phyloP scores from a whole-genome alignment of 2,329 filamentous ascomycete genomes.

The Sphaerostilbella broomeana region DNA sequence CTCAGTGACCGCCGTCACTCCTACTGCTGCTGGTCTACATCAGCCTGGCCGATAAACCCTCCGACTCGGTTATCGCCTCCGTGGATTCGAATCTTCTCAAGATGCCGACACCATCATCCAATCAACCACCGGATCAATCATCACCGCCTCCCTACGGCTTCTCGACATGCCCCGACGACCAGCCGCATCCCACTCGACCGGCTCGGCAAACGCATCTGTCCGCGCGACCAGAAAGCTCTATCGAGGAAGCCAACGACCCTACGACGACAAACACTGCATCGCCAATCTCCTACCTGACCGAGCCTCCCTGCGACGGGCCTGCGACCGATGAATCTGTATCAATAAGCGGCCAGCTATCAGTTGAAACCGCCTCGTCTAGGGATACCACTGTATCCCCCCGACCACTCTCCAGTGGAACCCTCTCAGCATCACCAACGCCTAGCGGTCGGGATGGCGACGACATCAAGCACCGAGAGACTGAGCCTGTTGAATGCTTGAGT shows the following conservation, averaged over 20 bases:
- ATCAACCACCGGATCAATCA: constrained; percentile 32
- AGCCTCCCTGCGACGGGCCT: constrained; percentile 17
- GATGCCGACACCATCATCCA: constrained; percentile 43
- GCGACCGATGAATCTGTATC: constrained; percentile 21
- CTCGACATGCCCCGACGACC: constrained; percentile 39
- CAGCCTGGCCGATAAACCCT: constrained; percentile 1
- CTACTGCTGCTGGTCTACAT: not conserved
- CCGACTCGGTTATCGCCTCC: not conserved
- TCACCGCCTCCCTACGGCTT: constrained; percentile 33
- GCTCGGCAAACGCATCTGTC: constrained; percentile 21
- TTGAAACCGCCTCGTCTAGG: constrained; percentile 29
- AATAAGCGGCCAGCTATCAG: constrained; percentile 21
- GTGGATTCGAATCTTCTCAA: constrained; percentile 12
- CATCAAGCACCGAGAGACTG: constrained; percentile 17
- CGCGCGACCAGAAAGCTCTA: constrained; percentile 15
- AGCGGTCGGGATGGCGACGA: constrained; percentile 24
- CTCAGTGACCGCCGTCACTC: constrained; percentile 2
- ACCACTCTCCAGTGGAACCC: constrained; percentile 29
- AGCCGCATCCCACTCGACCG: constrained; percentile 23
- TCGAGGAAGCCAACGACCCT: constrained; percentile 18
- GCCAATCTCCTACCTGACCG: constrained; percentile 17
- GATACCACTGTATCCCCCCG: constrained; percentile 39
- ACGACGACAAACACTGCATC: constrained; percentile 19
- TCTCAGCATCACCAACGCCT: constrained; percentile 28
- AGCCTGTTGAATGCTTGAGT: constrained; percentile 20